Base-by-base conservation (phyloP, 2,329 filamentous ascomycete genomes). In the Penicillium sp. region DNA sequence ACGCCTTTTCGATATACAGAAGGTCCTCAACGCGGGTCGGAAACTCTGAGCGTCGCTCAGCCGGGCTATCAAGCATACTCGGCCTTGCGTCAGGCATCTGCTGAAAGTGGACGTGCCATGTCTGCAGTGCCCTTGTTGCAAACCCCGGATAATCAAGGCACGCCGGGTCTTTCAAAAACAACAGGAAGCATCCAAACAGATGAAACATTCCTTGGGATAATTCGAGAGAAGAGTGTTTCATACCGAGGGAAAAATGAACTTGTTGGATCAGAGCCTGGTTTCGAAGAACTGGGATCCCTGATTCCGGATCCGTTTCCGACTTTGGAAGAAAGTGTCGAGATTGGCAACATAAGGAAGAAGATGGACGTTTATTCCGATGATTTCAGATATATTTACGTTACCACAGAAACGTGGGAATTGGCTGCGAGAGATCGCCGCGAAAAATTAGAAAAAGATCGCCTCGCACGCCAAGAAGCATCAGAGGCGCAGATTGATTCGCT, bases 401-500 rank as follows among this genome's bases (percentile, higher is more conserved):
- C 68, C 14, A 63, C 75, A 6, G 66, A 72, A 47, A 62, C 69
- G 5, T 83, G 78, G 79, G 80, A 83, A 62, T 66, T 67, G 47
- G 66, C 74, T 3, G 75, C 77, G 14, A 71, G 75, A 50, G 63
- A 66, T 30, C 73, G 69, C 6, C 78, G 79, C 33, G 71, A 72
- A 30, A 72, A 75, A 56, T 65, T 80, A 33, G 80, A 81, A 9
- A 69, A 70, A 24, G 78, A 80, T 40, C 78, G 80, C 3, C 72
- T 73, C 57, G 67, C 67, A 53, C 78, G 81, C 14, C 78, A 81
- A 64, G 76, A 80, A 55, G 76, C 81, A 59, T 79, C 76, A 2
- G 80, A 83, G 61, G 69, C 68, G n/a, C 73, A 75, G 48, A 81
- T 81, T 30, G 79, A 83, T 60, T 72, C 74, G 1, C 70, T 83